These are phyloP conservation scores for Hyphodiscus hymeniophilus DNA, from an alignment of 495 filamentous ascomycete genomes.

Conservation along the genomic window DNA sequence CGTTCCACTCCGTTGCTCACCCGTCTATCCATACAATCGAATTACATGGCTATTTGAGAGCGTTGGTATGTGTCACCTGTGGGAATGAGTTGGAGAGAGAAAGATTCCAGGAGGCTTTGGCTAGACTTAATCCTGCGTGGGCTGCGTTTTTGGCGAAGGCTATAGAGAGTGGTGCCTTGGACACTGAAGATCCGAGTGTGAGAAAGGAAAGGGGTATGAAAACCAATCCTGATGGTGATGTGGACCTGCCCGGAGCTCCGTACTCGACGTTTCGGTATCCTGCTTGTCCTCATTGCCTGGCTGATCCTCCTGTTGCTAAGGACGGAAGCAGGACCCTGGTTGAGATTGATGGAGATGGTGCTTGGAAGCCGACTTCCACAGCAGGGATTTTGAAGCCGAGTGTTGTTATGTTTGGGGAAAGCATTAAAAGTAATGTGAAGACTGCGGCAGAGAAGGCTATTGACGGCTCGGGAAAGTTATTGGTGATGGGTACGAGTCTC, in stretches of 20 bases:
- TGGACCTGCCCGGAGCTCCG: constrained; percentile 79
- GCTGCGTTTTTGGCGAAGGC: constrained; percentile 63
- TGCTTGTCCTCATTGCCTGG: constrained; percentile 73
- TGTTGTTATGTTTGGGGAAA: constrained; percentile 95
- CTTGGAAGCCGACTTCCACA: constrained; percentile 59
- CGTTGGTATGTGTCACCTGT: constrained; percentile 75
- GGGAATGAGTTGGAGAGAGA: constrained; percentile 56
- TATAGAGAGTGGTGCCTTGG: constrained; percentile 61
- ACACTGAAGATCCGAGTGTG: constrained; percentile 68
- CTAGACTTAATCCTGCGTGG: constrained; percentile 81
- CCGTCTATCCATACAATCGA: constrained; percentile 69
- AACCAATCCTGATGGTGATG: constrained; percentile 90
- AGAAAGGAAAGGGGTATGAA: constrained; percentile 60
- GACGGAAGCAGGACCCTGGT: constrained; percentile 52
- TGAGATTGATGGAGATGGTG: constrained; percentile 71
- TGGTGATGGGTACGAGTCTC: constrained; percentile 81
- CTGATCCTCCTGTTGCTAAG: constrained; percentile 48
- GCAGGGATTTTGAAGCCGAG: constrained; percentile 83
- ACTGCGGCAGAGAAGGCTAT: constrained; percentile 70
- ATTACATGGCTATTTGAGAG: constrained; percentile 82
- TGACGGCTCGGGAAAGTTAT: constrained; percentile 60
- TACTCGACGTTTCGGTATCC: constrained; percentile 91
- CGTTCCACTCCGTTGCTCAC: constrained; percentile 75
- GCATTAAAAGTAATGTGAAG: constrained; percentile 60
- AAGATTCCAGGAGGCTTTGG: constrained; percentile 67